A percentile compares a stretch with the other conserved stretches of the same genome.
Evolutionary conservation across 768 basidiomycete species (phyloP).

Genomic region (Trametes sanguinea): DNA sequence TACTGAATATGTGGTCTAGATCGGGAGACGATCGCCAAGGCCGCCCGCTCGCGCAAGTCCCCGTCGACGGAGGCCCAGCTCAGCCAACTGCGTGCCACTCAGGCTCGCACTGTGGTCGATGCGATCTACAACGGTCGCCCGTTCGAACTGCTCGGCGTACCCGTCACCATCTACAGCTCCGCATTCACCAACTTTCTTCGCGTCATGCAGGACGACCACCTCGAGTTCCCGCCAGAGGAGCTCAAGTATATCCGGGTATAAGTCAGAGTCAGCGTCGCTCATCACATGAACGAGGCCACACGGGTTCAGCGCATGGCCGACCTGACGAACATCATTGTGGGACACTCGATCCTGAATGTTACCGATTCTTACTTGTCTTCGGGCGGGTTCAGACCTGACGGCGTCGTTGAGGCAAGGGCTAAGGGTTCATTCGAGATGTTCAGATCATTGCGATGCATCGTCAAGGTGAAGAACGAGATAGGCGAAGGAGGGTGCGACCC

Average conservation of each 20-base stretch:
- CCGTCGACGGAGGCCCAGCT: neutral
- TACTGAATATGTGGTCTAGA: neutral
- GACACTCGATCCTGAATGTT: neutral
- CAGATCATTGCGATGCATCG: neutral
- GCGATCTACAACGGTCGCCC: conserved; percentile 3
- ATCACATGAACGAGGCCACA: neutral
- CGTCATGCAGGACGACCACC: neutral
- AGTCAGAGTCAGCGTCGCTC: neutral
- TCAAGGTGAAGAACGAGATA: conserved; percentile 4
- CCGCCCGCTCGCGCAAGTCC: neutral
- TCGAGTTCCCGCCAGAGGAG: neutral
- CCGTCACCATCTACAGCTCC: neutral
- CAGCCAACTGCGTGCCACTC: neutral
- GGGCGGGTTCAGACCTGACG: neutral
- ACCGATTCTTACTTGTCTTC: neutral
- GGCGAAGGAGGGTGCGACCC: conserved; percentile 19
- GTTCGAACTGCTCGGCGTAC: neutral
- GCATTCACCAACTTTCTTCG: conserved; percentile 1
- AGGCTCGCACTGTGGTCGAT: neutral
- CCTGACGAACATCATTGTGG: neutral
- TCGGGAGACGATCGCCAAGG: neutral
- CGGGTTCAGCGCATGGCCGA: neutral
- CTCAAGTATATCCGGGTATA: neutral
- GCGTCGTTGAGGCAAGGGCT: neutral
- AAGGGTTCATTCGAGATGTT: neutral